A percentile compares a stretch with the other conserved stretches of the same genome.
These are phyloP conservation scores for Biscutella laevigata DNA, from an alignment of 441 rosid species.

Conservation along the genomic window DNA sequence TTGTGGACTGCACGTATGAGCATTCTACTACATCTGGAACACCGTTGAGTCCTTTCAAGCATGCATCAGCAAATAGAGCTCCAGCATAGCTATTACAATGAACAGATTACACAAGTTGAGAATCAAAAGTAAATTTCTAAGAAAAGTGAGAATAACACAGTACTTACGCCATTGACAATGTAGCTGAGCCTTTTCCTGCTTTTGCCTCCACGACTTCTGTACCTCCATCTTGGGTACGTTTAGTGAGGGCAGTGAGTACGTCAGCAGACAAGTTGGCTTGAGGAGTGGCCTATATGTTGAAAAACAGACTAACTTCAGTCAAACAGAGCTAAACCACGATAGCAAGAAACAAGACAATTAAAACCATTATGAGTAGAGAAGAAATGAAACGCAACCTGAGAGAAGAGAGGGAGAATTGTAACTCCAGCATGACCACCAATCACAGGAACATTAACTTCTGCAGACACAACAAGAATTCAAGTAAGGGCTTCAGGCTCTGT, in stretches of 20 bases:
- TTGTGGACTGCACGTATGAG: constrained; percentile 70
- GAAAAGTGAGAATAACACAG: not conserved
- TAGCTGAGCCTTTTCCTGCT: constrained; percentile 98
- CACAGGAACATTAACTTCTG: constrained; percentile 86
- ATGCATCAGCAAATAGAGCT: constrained; percentile 90
- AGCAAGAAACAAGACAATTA: not conserved
- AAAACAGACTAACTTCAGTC: not conserved
- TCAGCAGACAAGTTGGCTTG: constrained; percentile 62
- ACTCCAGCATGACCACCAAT: constrained; percentile 98
- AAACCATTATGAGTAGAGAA: not conserved
- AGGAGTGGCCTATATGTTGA: constrained; percentile 65
- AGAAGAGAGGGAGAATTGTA: constrained; percentile 88
- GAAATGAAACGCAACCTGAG: constrained; percentile 41
- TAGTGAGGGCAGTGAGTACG: constrained; percentile 65
- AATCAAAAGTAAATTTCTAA: not conserved
- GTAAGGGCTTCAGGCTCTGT: not conserved
- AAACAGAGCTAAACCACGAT: not conserved
- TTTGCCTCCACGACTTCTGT: constrained; percentile 96
- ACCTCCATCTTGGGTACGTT: constrained; percentile 96
- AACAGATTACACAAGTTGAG: not conserved
- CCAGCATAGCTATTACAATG: constrained; percentile 68
- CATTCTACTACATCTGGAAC: constrained; percentile 85
- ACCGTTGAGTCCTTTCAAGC: constrained; percentile 88
- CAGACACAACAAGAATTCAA: constrained; percentile 15
- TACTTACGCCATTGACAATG: constrained; percentile 96